A percentile compares a stretch with the other conserved stretches of the same genome.
Conservation (phyloP, 1,284 basidiomycete species). For the Microbotryomycetes sp. region DNA sequence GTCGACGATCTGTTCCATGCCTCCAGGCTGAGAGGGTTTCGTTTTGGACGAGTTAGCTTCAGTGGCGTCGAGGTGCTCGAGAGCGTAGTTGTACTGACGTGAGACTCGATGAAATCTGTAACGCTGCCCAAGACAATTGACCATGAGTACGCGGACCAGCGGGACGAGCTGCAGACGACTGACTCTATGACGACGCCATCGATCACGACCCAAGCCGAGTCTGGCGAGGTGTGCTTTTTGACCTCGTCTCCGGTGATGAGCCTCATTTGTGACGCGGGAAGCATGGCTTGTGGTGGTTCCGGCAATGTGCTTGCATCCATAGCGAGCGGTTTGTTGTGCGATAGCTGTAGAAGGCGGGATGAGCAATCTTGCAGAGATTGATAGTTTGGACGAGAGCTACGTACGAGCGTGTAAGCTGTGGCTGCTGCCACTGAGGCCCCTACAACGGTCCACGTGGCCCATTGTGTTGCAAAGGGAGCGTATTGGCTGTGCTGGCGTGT, state of each 20-base stretch:
- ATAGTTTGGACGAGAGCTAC: not conserved
- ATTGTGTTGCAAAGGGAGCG: not conserved
- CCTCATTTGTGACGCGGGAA: not conserved
- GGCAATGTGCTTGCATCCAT: not conserved
- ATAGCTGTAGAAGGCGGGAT: not conserved
- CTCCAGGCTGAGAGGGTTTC: conserved; percentile 12
- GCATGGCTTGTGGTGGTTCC: not conserved
- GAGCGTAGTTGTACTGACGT: not conserved
- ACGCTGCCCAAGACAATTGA: conserved; percentile 4
- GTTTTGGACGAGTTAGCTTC: too few species aligned
- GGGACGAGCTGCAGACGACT: not conserved
- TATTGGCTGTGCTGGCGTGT: not conserved
- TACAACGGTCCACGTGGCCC: not conserved
- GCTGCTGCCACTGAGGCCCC: not conserved
- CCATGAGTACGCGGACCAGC: not conserved
- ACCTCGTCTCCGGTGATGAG: conserved; percentile 42
- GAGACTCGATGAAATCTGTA: conserved; percentile 14
- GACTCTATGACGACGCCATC: conserved; percentile 61
- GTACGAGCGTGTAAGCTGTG: not conserved
- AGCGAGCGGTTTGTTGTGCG: not conserved
- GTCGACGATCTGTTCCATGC: conserved; percentile 7
- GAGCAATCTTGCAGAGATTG: not conserved
- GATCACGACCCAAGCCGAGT: conserved; percentile 78
- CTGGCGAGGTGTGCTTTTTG: conserved; percentile 47
- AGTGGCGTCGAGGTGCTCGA: too few species aligned